Base-by-base conservation (phyloP, 805 yeast species). In the Maudiozyma pseudohumilis region DNA sequence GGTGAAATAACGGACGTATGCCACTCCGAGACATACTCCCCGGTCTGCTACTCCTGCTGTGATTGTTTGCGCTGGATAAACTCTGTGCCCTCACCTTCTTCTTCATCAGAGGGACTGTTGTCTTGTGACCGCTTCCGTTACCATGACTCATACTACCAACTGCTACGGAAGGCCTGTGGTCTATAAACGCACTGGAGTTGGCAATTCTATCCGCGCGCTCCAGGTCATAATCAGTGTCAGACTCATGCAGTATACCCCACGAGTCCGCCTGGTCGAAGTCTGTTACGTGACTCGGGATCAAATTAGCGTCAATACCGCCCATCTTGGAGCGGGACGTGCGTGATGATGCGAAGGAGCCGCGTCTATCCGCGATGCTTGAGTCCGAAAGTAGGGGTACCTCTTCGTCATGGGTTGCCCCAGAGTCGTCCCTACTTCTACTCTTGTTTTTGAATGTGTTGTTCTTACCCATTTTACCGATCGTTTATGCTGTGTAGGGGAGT, bases 211-310 rank as follows among this genome's bases (percentile, higher is more conserved):
- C 38, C 32, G 44, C 40, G 34, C 48, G 28, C 27, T 34, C 44
- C 8, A 41, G 12, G 32, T 40, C 47, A 27, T 43, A 40, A 26
- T 41, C 47, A 2, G 42, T 40, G 23, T 48, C 50, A 5, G 49
- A 44, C 32, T 55, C 62, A 40, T 57, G 62, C 25, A 57, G 38
- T 36, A 57, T 41, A 18, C 62, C 62, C 56, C 53, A 49, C 2
- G 62, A 56, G 32, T 57, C 62, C 2, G 50, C 50, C 28, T 56
- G 52, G 21, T 56, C 60, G 34, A 55, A 55, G 39, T 56, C 61
- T 4, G 55, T 50, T 6, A 41, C n/a, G 5, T 38, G 34, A 15
- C 13, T 26, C 16, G 8, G 10, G 6, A 29, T 18, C 12, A 29
- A 19, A 6, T 11, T 29, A 6, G 17, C 33, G n/a, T 43, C 12